phyloP scores from a whole-genome alignment of 2,329 filamentous ascomycete genomes.

The Myriosclerotinia duriaeana region DNA sequence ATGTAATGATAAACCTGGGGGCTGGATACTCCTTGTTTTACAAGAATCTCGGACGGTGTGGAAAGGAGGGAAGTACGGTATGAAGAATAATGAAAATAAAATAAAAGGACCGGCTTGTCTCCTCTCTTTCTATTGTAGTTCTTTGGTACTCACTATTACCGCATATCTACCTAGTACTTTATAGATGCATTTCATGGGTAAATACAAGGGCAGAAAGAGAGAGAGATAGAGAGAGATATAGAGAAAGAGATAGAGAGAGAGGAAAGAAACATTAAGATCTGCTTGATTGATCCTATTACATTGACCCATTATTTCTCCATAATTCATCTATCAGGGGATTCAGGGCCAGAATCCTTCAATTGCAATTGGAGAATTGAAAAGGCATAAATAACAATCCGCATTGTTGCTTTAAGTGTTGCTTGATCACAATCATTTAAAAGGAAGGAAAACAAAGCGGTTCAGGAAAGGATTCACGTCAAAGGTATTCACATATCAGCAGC shows the following conservation, averaged over 20 bases:
- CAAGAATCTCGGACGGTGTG: neutral
- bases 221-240: neutral
- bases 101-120: too few relatives aligned
- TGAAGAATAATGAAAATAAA: too few relatives aligned
- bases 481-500: neutral
- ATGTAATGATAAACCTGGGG: neutral
- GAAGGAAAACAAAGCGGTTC: neutral
- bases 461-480: conserved; percentile 15
- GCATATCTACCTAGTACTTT: too few relatives aligned
- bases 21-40: conserved; percentile 13
- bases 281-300: conserved; percentile 3
- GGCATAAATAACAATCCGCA: neutral
- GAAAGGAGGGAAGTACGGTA: too few relatives aligned
- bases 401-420: neutral
- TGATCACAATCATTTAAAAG: neutral
- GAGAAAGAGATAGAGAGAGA: too few relatives aligned
- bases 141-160: too few relatives aligned
- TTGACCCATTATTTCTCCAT: conserved; percentile 8
- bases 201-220: neutral
- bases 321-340: conserved; percentile 8
- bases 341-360: neutral
- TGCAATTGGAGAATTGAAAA: neutral
- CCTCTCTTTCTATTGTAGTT: neutral
- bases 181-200: neutral
- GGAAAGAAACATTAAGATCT: conserved; percentile 1